Evolutionary conservation across 345 rosid genomes (phyloP), one percentile per base, ranked within the genome.

Genomic region (Acer yangbiense): DNA sequence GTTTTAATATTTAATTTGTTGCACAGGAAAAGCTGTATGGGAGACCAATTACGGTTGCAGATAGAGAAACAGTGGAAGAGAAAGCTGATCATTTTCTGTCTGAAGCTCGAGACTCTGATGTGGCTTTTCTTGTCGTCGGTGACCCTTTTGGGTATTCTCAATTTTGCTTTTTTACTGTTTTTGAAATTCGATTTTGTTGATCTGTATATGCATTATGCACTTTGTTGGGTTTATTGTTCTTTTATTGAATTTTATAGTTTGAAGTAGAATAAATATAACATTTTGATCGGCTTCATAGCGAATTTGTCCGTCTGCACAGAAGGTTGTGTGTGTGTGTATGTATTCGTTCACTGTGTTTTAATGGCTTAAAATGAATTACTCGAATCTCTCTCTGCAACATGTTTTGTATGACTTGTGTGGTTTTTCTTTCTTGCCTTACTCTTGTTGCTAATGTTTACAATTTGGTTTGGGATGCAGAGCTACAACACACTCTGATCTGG

Each of bases 51-150:
- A 86, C 81, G 7, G 79, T 93, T 81, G 93, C 97, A n/a, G 95
- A 93, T 83, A 88, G 99, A 79, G 98, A 95, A 78, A 88, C 82
- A 92, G 98, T 95, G 54, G 99, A 95, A 81, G 99, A 95, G 77
- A 93, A 92, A 65, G 94, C 91, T 17, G 97, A 92, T 65, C 57
- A 27, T 65, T 72, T 94, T 71, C 87, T 92, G 8, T 77, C 82
- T n/a, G 90, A 87, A 78, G 90, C 97, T 74, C 69, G 60, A 48
- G 65, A 79, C 12, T 85, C 85, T 4, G 90, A 93, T 35, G 83
- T 92, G 18, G 94, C 94, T 73, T 93, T 95, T 55, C 98, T 95
- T 39, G 98, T 95, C 77, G 98, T 95, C 35, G 98, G 99, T 1
- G 98, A 95, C 76, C 99, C 99, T 78, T 95, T 93, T 25, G 98